Base-by-base conservation (phyloP, 768 basidiomycete genomes). In the Termitomyces sp. region DNA sequence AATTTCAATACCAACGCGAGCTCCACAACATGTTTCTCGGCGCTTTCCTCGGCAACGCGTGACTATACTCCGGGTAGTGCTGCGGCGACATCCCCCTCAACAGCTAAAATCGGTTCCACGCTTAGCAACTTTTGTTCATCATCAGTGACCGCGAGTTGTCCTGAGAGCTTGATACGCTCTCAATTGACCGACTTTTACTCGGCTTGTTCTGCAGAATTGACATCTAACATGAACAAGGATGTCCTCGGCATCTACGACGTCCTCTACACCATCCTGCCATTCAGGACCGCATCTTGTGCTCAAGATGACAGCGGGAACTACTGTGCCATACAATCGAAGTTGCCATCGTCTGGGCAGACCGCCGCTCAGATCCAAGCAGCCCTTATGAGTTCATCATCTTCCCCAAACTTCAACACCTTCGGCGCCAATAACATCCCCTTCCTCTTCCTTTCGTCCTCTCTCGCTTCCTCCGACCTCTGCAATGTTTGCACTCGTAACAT, bases 401-500 rank as follows among this genome's bases (percentile, higher is more conserved):
- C 78, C 28, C 85, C 85, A 56, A 85, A 90, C 70, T 68, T 76
- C 44, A 74, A 74, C 10, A 78, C 79, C 10, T 87, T 77, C 71
- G 58, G 62, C 44, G 60, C 71, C 45, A 79, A 79, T 65, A 90
- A 88, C 76, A 70, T 97, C 53, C 74, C 82, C 35, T 97, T 91
- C 88, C 75, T 98, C 60, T 84, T 89, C 84, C 78, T 90, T 65
- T 67, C 77, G 28, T 74, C 87, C 44, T 58, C 63, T 57, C 71
- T 80, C 65, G 37, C 77, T 26, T 68, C 74, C n/a, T 61, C 68
- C 26, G 51, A 70, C 22, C 85, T 97, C 43, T 98, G 96, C 84
- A 84, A 78, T 2, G 62, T 84, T 14, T 98, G 96, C 84, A 84
- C 90, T 12, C 82, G 88, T 67, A 79, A 79, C 59, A 74, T 94